Conservation (phyloP, 78 protist genomes). For the Chrysochromulina parva region DNA sequence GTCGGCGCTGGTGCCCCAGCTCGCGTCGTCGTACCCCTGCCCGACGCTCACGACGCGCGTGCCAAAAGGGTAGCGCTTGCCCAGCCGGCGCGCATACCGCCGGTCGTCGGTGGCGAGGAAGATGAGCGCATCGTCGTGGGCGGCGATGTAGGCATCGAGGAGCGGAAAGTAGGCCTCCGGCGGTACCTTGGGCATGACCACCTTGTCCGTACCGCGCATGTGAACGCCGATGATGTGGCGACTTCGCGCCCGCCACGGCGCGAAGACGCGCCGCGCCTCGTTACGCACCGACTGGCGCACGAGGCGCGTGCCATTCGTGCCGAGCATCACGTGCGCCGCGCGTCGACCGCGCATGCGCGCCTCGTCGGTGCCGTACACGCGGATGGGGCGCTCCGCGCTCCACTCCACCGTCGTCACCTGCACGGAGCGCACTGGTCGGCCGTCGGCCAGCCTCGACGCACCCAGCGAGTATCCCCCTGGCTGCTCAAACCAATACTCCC, state of each 20-base stretch:
- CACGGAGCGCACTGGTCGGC: neutral
- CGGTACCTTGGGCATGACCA: neutral
- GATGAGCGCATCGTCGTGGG: neutral
- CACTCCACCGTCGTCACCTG: neutral
- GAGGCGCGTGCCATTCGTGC: no score
- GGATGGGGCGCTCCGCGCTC: no score
- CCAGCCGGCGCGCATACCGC: neutral
- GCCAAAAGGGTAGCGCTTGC: neutral
- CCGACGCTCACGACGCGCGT: neutral
- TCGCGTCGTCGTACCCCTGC: neutral
- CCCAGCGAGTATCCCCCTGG: neutral
- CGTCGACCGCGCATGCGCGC: no score
- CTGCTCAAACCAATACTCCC: neutral
- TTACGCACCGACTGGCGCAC: no score
- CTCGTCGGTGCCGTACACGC: no score
- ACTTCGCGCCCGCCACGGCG: neutral
- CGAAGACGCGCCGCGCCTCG: neutral
- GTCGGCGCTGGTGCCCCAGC: neutral
- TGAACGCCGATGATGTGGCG: neutral
- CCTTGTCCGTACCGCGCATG: constrained; percentile 24
- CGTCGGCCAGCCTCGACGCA: neutral
- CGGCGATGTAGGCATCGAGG: neutral
- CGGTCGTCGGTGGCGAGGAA: constrained; percentile 9
- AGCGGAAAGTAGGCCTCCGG: neutral
- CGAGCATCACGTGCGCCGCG: no score